Conservation (phyloP, 352 stramenopile species). For the Pythium biforme region DNA sequence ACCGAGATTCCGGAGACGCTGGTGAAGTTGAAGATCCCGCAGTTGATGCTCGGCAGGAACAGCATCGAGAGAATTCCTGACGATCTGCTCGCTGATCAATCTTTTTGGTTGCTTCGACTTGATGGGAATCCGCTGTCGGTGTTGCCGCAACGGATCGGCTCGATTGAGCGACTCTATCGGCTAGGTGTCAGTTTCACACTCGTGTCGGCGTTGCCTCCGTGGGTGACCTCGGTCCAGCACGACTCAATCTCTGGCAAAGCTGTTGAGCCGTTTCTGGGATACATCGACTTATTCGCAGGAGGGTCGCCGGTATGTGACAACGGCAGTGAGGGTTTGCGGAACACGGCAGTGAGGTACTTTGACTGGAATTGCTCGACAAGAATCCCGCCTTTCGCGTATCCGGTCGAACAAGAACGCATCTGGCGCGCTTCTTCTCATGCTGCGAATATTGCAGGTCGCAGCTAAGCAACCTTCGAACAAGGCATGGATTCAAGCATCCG, state of each 20-base stretch:
- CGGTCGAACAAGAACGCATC: background rate
- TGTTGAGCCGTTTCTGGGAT: background rate
- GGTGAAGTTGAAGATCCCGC: constrained; percentile 15
- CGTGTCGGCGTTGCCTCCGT: background rate
- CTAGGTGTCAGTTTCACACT: background rate
- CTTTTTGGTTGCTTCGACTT: constrained; percentile 4
- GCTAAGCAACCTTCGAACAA: too few species aligned
- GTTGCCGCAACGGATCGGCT: constrained; percentile 3
- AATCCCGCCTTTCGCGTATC: background rate
- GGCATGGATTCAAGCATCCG: too few species aligned
- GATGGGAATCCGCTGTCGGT: constrained; percentile 11
- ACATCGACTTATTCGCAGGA: background rate
- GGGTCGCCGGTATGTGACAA: background rate
- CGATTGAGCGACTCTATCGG: background rate
- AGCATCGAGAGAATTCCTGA: constrained; percentile 9
- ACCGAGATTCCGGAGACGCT: constrained; percentile 5
- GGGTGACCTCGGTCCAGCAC: background rate
- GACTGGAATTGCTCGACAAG: background rate
- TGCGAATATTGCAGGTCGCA: background rate
- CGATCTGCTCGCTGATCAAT: constrained; percentile 2
- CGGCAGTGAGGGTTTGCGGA: background rate
- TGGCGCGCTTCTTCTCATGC: background rate
- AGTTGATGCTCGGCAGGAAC: constrained; percentile 9
- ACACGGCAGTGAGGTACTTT: background rate
- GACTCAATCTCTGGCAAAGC: background rate